A percentile compares a stretch with the other conserved stretches of the same genome.
phyloP scores from a whole-genome alignment of 169 alveolate genomes.

The Cystoisospora suis region DNA sequence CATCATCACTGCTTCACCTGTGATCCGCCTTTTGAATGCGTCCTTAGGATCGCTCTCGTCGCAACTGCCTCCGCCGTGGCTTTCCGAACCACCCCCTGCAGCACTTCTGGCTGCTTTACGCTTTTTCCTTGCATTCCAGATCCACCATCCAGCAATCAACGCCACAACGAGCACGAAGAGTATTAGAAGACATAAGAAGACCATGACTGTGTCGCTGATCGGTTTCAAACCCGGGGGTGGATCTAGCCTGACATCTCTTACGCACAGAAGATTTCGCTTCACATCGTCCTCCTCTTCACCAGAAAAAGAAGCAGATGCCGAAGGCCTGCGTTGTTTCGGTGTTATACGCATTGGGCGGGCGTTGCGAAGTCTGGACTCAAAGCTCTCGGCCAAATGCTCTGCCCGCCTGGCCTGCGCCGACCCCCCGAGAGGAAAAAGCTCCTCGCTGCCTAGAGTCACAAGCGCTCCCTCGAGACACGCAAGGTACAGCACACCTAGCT shows the following conservation, averaged over 20 bases:
- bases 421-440: slow-evolving; percentile 15
- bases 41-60: neutral
- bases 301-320: neutral
- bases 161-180: slow-evolving; percentile 54
- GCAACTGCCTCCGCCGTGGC: neutral
- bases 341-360: neutral
- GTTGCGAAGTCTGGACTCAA: neutral
- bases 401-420: slow-evolving; percentile 23
- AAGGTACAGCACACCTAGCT: neutral
- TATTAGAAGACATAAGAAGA: slow-evolving; percentile 43
- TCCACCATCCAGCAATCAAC: slow-evolving; percentile 54
- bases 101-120: slow-evolving; percentile 7
- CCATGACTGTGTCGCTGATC: slow-evolving; percentile 56
- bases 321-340: neutral
- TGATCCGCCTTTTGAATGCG: neutral
- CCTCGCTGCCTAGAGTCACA: neutral
- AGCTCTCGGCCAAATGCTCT: neutral
- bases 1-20: neutral
- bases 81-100: neutral
- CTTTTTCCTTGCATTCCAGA: slow-evolving; percentile 27
- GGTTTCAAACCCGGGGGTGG: slow-evolving; percentile 50
- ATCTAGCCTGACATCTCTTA: slow-evolving; percentile 55
- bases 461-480: slow-evolving; percentile 22
- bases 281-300: neutral
- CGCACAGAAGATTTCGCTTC: slow-evolving; percentile 14